Conservation (phyloP, 108 stramenopile species). For the Cyclotella sp. region DNA sequence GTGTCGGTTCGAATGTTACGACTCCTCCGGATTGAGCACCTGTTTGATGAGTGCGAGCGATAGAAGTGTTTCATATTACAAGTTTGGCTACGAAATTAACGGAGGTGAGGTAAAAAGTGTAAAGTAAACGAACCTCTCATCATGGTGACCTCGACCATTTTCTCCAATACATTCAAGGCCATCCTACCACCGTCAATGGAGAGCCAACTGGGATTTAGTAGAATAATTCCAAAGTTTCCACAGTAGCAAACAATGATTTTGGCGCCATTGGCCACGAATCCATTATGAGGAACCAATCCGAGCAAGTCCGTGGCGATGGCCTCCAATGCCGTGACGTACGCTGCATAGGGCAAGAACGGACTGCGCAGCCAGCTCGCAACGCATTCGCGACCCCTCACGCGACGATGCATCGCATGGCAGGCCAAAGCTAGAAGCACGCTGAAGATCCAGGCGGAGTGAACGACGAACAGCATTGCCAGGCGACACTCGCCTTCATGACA, state of each 20-base stretch:
- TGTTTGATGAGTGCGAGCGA: neutral
- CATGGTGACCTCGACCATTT: slow-evolving; percentile 87
- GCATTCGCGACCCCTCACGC: neutral
- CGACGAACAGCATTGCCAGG: neutral
- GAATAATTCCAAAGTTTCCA: slow-evolving; percentile 83
- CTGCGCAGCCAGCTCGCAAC: neutral
- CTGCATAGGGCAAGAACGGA: slow-evolving; percentile 32
- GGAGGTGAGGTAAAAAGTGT: neutral
- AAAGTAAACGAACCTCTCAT: slow-evolving; percentile 62
- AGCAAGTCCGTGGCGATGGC: slow-evolving; percentile 73
- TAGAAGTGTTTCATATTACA: neutral
- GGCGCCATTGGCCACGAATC: neutral
- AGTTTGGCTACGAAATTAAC: neutral
- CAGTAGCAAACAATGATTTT: slow-evolving; percentile 50
- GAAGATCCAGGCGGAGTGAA: slow-evolving; percentile 67
- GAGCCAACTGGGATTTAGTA: slow-evolving; percentile 75
- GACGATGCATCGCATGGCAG: slow-evolving; percentile 23
- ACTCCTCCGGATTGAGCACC: slow-evolving; percentile 88
- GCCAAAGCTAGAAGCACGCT: slow-evolving; percentile 55
- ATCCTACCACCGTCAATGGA: slow-evolving; percentile 56
- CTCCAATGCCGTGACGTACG: slow-evolving; percentile 66
- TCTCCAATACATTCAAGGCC: slow-evolving; percentile 72
- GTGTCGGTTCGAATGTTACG: slow-evolving; percentile 56
- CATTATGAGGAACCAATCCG: slow-evolving; percentile 34
- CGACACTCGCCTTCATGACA: neutral